Conservation (phyloP, 2,329 filamentous ascomycete species). For the Endoconidiophora polonica region DNA sequence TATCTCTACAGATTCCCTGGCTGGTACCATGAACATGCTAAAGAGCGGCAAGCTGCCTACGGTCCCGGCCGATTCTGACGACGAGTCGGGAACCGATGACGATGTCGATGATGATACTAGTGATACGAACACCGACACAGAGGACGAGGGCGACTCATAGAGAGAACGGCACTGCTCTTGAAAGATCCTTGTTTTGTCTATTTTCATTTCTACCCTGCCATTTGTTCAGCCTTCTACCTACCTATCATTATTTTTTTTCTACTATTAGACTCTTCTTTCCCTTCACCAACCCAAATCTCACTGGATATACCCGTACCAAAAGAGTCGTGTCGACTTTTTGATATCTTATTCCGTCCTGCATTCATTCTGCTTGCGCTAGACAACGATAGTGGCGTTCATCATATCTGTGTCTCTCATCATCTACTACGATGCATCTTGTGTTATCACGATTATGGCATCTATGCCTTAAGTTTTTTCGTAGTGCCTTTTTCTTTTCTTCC, state of each 20-base stretch:
- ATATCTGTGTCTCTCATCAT: too few relatives aligned
- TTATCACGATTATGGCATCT: too few relatives aligned
- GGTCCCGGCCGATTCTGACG: slow-evolving; percentile 42
- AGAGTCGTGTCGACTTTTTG: too few relatives aligned
- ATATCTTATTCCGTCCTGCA: too few relatives aligned
- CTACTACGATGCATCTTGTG: too few relatives aligned
- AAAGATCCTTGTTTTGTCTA: slow-evolving; percentile 14
- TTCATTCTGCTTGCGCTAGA: too few relatives aligned
- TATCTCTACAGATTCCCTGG: slow-evolving; percentile 56
- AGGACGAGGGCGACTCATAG: slow-evolving; percentile 29
- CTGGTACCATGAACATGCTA: slow-evolving; percentile 76
- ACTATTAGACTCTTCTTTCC: neutral
- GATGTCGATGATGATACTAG: slow-evolving; percentile 51
- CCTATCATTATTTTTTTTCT: too few relatives aligned
- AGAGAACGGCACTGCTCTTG: neutral
- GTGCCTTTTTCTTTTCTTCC: too few relatives aligned
- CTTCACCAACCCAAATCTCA: neutral
- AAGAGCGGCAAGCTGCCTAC: slow-evolving; percentile 47
- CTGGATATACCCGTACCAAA: neutral
- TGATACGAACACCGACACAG: slow-evolving; percentile 52
- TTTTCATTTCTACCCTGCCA: slow-evolving; percentile 7
- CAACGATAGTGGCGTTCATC: too few relatives aligned
- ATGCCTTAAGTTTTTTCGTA: too few relatives aligned
- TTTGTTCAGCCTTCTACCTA: neutral
- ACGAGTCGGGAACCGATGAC: slow-evolving; percentile 66